These are phyloP conservation scores for Fragaria vesca DNA, from an alignment of 306 rosid genomes.

Conservation along the genomic window DNA sequence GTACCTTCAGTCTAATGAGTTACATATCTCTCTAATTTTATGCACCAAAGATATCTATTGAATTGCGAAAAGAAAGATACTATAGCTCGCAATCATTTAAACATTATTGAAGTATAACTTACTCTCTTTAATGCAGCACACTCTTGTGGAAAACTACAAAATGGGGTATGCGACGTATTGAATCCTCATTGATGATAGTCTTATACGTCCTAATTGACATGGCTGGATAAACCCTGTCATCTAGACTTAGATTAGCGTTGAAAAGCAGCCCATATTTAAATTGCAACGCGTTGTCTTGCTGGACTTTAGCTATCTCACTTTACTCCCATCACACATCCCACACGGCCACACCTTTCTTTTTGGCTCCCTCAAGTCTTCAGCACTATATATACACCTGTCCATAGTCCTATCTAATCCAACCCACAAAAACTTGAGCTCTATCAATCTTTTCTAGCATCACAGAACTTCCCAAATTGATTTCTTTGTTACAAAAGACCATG, in stretches of 20 bases:
- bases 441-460: background rate
- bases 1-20: background rate
- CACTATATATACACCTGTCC: background rate
- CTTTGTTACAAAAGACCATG: conserved; percentile 15
- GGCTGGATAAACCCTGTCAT: background rate
- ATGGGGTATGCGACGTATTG: background rate
- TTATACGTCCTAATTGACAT: background rate
- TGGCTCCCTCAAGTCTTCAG: background rate
- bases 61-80: background rate
- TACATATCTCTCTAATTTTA: background rate
- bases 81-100: background rate
- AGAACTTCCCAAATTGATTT: background rate
- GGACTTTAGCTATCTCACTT: background rate
- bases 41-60: background rate
- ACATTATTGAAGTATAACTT: no score
- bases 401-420: background rate
- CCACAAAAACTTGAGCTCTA: background rate
- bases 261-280: background rate
- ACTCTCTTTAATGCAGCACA: background rate
- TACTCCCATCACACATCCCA: background rate
- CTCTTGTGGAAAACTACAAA: background rate
- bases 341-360: background rate
- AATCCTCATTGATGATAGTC: background rate
- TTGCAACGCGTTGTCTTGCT: background rate
- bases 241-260: background rate